Evolutionary conservation across 139 green algal genomes (phyloP).

Genomic region (Volvox reticuliferus): DNA sequence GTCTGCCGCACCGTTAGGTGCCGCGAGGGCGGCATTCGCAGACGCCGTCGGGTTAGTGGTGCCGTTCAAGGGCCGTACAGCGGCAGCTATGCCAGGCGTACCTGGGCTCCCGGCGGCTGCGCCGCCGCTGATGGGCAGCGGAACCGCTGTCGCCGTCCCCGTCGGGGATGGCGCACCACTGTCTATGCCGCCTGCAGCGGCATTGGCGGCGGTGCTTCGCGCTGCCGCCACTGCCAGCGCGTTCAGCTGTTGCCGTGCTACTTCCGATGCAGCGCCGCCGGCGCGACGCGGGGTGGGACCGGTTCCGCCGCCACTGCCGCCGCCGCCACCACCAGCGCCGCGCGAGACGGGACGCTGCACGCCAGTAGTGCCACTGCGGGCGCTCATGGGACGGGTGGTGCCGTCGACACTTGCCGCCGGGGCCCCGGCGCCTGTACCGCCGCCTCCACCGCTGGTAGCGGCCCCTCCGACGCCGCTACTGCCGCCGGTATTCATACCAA

Average conservation of each 20-base stretch:
- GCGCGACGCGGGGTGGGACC: not conserved
- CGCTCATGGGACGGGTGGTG: not conserved
- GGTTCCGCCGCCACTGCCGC: not conserved
- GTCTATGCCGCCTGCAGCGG: not conserved
- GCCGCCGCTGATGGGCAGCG: not conserved
- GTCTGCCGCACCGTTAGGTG: not conserved
- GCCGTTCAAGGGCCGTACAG: not conserved
- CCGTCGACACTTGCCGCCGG: not conserved
- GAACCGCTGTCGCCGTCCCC: not conserved
- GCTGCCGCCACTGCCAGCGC: constrained; percentile 21
- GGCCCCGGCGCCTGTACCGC: no score
- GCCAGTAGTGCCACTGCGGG: not conserved
- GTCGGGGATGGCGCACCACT: not conserved
- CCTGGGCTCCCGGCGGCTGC: not conserved
- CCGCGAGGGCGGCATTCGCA: not conserved
- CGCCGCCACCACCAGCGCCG: not conserved
- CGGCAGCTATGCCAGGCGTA: not conserved
- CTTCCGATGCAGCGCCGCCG: not conserved
- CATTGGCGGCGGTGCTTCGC: not conserved
- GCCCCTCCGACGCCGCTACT: not conserved
- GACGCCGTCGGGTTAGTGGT: not conserved
- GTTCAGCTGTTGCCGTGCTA: constrained; percentile 20
- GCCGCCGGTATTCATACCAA: not conserved
- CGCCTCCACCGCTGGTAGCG: no score
- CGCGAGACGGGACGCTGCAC: not conserved